phyloP scores from a whole-genome alignment of 495 filamentous ascomycete genomes.

The Aspergillus affinis region DNA sequence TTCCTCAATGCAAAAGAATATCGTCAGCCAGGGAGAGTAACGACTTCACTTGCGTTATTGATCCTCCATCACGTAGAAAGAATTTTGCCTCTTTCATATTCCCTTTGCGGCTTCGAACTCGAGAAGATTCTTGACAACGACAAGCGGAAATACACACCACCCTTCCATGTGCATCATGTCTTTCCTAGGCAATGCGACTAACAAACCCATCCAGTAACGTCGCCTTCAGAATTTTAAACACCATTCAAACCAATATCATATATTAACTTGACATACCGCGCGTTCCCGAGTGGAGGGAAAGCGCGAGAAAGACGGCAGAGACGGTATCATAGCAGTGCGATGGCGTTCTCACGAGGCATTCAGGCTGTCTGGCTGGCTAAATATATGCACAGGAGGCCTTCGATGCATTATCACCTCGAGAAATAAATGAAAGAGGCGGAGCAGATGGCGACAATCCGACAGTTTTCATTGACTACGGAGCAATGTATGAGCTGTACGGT shows the following conservation, averaged over 20 bases:
- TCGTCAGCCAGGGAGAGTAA: too few species aligned
- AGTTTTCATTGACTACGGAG: background rate
- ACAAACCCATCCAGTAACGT: too few species aligned
- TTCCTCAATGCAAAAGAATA: too few species aligned
- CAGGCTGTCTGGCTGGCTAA: background rate
- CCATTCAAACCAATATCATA: background rate
- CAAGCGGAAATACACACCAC: too few species aligned
- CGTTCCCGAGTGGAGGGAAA: background rate
- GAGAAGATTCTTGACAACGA: too few species aligned
- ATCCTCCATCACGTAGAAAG: too few species aligned
- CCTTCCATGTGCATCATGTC: too few species aligned
- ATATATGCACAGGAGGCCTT: background rate
- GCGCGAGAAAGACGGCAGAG: background rate
- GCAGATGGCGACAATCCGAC: background rate
- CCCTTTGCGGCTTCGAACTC: too few species aligned
- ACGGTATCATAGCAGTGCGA: background rate
- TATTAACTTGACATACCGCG: background rate
- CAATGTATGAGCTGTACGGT: constrained; percentile 21
- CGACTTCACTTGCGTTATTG: too few species aligned
- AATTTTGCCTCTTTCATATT: too few species aligned
- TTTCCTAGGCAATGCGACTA: too few species aligned
- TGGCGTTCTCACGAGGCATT: background rate
- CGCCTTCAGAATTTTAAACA: too few species aligned
- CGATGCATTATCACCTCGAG: background rate
- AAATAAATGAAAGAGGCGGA: background rate